Evolutionary conservation across 441 rosid species (phyloP).

Genomic region (Daphne laureola): DNA sequence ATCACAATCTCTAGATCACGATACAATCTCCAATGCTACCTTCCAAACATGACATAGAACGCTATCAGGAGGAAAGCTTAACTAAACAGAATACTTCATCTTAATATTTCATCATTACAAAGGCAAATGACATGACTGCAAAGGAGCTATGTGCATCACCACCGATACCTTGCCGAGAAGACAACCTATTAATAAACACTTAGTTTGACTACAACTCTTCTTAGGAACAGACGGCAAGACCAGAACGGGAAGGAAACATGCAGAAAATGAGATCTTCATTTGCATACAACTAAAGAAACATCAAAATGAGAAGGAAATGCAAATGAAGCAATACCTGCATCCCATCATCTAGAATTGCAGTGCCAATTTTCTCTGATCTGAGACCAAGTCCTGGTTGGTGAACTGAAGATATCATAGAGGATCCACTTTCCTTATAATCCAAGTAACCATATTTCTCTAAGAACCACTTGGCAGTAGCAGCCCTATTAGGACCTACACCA

Average conservation of each 20-base stretch:
- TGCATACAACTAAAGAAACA: not conserved
- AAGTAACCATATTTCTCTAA: slow-evolving; percentile 46
- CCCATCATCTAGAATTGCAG: slow-evolving; percentile 68
- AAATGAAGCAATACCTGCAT: slow-evolving; percentile 60
- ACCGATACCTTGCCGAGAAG: not conserved
- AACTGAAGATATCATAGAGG: slow-evolving; percentile 12
- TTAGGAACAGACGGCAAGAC: slow-evolving; percentile 6
- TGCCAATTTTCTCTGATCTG: slow-evolving; percentile 31
- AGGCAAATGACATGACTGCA: slow-evolving; percentile 1
- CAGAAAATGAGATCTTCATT: too few species aligned
- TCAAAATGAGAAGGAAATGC: not conserved
- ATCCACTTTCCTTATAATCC: slow-evolving; percentile 19
- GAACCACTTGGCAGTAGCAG: slow-evolving; percentile 48
- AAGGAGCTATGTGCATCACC: slow-evolving; percentile 1
- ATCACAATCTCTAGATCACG: slow-evolving; percentile 84
- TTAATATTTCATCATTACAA: not conserved
- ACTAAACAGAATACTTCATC: slow-evolving; percentile 6
- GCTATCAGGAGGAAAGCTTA: slow-evolving; percentile 12
- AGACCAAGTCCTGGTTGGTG: slow-evolving; percentile 15
- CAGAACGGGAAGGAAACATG: not conserved
- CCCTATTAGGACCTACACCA: slow-evolving; percentile 74
- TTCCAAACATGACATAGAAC: slow-evolving; percentile 21
- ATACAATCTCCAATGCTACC: slow-evolving; percentile 70
- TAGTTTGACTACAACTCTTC: not conserved
- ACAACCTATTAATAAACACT: not conserved